Percentiles rank a stretch among this genome's conserved stretches.
These are phyloP conservation scores for Fusarium burgessii DNA, from an alignment of 2,329 filamentous ascomycete species.

Conservation along the genomic window DNA sequence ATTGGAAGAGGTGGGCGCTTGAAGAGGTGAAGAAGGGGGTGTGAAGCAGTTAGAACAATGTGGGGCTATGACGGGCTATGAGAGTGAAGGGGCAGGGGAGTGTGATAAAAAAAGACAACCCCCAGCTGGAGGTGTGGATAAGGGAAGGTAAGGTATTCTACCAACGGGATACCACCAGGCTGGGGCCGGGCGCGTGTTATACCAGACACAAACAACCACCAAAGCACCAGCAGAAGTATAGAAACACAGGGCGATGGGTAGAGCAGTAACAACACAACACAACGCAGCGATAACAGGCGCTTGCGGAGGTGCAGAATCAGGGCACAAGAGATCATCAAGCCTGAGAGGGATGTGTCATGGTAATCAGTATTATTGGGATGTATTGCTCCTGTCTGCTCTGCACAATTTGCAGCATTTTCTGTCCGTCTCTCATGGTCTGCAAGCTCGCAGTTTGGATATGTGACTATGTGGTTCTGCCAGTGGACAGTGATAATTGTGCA, in stretches of 20 bases:
- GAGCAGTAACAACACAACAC: slow-evolving; percentile 23
- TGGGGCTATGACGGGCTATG: slow-evolving; percentile 38
- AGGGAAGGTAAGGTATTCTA: background rate
- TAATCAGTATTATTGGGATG: background rate
- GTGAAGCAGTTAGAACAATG: slow-evolving; percentile 42
- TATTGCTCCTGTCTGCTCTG: slow-evolving; percentile 2
- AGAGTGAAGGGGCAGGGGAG: slow-evolving; percentile 40
- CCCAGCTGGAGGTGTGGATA: slow-evolving; percentile 38
- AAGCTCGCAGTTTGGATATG: slow-evolving; percentile 36
- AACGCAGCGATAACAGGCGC: slow-evolving; percentile 30
- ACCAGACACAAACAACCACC: slow-evolving; percentile 26
- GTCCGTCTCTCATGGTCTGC: slow-evolving; percentile 17
- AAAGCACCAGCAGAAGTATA: slow-evolving; percentile 26
- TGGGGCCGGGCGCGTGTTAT: slow-evolving; percentile 44
- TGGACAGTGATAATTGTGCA: slow-evolving; percentile 36
- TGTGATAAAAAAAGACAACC: slow-evolving; percentile 21
- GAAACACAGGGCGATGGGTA: slow-evolving; percentile 14
- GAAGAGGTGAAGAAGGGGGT: slow-evolving; percentile 44
- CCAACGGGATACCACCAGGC: slow-evolving; percentile 39
- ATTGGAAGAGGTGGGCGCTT: slow-evolving; percentile 44
- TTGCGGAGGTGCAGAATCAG: slow-evolving; percentile 31
- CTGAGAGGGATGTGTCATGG: slow-evolving; percentile 31
- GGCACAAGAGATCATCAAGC: slow-evolving; percentile 31
- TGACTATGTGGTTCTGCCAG: slow-evolving; percentile 35
- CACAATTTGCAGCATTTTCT: slow-evolving; percentile 10